Base-by-base conservation (phyloP, 768 basidiomycete genomes). In the Kwoniella pini region DNA sequence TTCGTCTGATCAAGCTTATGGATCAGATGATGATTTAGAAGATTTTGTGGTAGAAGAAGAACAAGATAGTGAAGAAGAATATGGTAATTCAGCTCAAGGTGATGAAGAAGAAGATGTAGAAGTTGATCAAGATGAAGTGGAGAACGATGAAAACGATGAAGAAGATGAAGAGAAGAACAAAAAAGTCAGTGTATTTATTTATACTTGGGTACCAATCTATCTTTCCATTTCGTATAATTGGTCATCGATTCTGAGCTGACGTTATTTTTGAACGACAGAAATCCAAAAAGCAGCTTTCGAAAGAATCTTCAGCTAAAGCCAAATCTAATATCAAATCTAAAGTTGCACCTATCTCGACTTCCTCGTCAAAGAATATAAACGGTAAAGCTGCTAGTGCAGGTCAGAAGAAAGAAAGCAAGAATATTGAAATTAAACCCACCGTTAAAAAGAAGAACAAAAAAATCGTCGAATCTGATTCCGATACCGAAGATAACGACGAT, bases 21-120 rank as follows among this genome's bases (percentile, higher is more conserved):
- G 49, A 21, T 59, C 57, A 17, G 57, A 49, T n/a, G 57, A 58
- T 26, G 57, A 58, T 24, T 27, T 26, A 6, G 30, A 50, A 17
- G 38, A 43, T 13, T 22, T 28, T 36, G 39, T 24, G 9, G 57
- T 42, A n/a, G 39, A 31, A 27, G 57, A n/a, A n/a, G n/a, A n/a
- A n/a, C n/a, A 59, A 17, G 40, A 33, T 28, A 33, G 21, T 24
- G 33, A 50, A 38, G 46, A 49, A 12, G 54, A 56, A 17, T 39
- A 56, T 6, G 54, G 19, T 40, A 22, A 7, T 4, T 22, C 7
- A 17, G 49, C 26, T 19, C 33, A 52, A 15, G 39, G 10, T 28
- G 43, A 31, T 30, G 30, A 31, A 21, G 50, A 59, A 4, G 26
- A 31, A 54, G 21, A 48, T 38, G 36, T 27, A 3, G 19, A 48